Percentiles rank a stretch among this genome's conserved stretches.
Evolutionary conservation across 352 stramenopile genomes (phyloP).

Genomic region (Plasmopara viticola): DNA sequence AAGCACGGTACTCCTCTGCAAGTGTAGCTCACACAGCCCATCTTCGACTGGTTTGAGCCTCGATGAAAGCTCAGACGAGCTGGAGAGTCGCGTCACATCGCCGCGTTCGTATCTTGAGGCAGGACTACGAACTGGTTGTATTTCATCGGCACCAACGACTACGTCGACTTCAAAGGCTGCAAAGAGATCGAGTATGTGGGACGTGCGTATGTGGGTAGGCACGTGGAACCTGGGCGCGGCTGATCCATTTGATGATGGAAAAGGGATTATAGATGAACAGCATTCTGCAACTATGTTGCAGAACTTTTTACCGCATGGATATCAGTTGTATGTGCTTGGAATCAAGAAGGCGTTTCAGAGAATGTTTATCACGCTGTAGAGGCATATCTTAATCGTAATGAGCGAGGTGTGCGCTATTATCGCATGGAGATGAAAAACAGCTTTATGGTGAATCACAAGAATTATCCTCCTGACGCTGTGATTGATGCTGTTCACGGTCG

Average conservation of each 20-base stretch:
- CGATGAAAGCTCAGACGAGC: constrained; percentile 24
- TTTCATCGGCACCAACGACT: constrained; percentile 23
- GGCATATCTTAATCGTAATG: constrained; percentile 73
- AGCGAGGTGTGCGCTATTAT: constrained; percentile 47
- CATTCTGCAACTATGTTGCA: constrained; percentile 62
- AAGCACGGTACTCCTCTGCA: constrained; percentile 4
- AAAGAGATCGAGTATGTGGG: constrained; percentile 34
- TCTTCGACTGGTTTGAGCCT: constrained; percentile 24
- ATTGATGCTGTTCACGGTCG: constrained; percentile 77
- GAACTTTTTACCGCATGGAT: constrained; percentile 70
- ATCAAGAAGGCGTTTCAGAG: constrained; percentile 84
- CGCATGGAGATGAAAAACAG: constrained; percentile 74
- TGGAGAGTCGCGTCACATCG: constrained; percentile 38
- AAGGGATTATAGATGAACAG: constrained; percentile 71
- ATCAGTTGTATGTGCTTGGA: constrained; percentile 82
- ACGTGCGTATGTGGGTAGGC: constrained; percentile 77
- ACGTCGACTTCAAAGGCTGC: constrained; percentile 12
- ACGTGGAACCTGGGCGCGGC: constrained; percentile 85
- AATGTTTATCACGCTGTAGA: constrained; percentile 78
- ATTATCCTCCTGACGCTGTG: constrained; percentile 51
- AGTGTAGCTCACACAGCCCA: constrained; percentile 17
- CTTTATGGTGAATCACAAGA: constrained; percentile 61
- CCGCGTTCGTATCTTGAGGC: constrained; percentile 61
- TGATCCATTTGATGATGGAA: constrained; percentile 69
- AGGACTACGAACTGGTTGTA: constrained; percentile 37